A percentile compares a stretch with the other conserved stretches of the same genome.
These are phyloP conservation scores for Coprinopsis marcescibilis DNA, from an alignment of 768 basidiomycete species.

Conservation along the genomic window DNA sequence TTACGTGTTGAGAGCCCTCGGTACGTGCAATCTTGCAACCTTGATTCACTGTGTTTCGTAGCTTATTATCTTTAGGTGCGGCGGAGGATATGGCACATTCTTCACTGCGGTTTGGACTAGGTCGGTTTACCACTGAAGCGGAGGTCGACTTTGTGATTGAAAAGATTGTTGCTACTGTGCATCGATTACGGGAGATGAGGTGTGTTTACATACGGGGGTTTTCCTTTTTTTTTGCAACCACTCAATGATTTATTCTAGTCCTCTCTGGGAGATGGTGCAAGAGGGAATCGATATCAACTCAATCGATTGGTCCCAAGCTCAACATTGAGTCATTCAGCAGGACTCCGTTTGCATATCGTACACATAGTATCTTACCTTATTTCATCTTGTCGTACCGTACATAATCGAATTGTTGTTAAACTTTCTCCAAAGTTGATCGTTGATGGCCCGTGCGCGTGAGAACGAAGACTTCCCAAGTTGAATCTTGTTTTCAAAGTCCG, in stretches of 20 bases:
- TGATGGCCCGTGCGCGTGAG: constrained; percentile 38
- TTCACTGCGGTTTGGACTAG: constrained; percentile 94
- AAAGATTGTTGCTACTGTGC: constrained; percentile 84
- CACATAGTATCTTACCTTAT: constrained; percentile 1
- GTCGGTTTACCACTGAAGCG: constrained; percentile 95
- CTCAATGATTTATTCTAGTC: constrained; percentile 40
- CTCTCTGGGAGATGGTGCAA: constrained; percentile 99
- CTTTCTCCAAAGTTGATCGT: constrained; percentile 8
- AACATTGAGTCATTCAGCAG: constrained; percentile 59
- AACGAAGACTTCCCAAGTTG: constrained; percentile 20
- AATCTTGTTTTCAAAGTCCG: constrained; percentile 41
- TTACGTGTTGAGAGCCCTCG: constrained; percentile 93
- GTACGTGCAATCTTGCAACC: constrained; percentile 29
- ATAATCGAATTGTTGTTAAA: constrained; percentile 12
- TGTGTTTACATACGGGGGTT: constrained; percentile 25
- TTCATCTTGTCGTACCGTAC: constrained; percentile 11
- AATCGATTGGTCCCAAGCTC: constrained; percentile 94
- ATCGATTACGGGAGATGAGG: constrained; percentile 91
- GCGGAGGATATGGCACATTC: constrained; percentile 99
- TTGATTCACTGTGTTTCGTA: background rate
- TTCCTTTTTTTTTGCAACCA: constrained; percentile 4
- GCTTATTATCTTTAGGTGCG: constrained; percentile 55
- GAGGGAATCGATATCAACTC: constrained; percentile 95
- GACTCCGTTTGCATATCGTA: background rate
- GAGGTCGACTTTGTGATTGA: constrained; percentile 93